Conservation (phyloP, 2,329 filamentous ascomycete species). For the Botrytis pseudocinerea region DNA sequence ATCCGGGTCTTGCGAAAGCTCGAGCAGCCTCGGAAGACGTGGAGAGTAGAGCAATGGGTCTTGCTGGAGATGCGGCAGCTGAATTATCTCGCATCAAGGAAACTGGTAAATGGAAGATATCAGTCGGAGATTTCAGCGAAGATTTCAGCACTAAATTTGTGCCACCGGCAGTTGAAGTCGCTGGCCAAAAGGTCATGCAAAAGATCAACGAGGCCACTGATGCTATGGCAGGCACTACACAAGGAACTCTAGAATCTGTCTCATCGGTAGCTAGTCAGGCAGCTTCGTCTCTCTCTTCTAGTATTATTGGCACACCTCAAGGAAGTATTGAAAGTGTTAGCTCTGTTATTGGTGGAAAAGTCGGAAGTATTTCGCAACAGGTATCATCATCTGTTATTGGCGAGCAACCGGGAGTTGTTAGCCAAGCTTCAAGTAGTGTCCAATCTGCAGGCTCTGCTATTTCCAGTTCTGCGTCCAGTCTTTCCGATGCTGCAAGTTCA, state of each 20-base stretch:
- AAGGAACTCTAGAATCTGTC: conserved; percentile 36
- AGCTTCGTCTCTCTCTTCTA: conserved; percentile 32
- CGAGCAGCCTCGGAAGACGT: conserved; percentile 67
- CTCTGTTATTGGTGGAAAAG: conserved; percentile 32
- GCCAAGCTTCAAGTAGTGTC: conserved; percentile 39
- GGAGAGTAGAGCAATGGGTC: conserved; percentile 76
- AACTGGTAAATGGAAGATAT: conserved; percentile 81
- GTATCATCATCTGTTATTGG: conserved; percentile 35
- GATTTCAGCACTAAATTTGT: conserved; percentile 73
- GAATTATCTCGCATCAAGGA: conserved; percentile 81
- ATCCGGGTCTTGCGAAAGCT: conserved; percentile 69
- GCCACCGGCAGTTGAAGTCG: conserved; percentile 55
- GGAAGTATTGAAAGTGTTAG: conserved; percentile 35
- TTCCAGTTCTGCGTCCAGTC: conserved; percentile 33
- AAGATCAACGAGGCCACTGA: conserved; percentile 37
- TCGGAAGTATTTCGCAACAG: conserved; percentile 33
- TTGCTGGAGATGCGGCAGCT: conserved; percentile 75
- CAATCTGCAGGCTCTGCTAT: conserved; percentile 35
- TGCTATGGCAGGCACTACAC: conserved; percentile 32
- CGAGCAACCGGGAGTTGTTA: conserved; percentile 31
- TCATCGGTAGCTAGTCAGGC: conserved; percentile 33
- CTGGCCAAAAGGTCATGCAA: conserved; percentile 40
- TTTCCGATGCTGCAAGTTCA: conserved; percentile 34
- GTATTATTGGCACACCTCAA: conserved; percentile 34
- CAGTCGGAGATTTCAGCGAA: conserved; percentile 69